Base-by-base conservation (phyloP, 768 basidiomycete species). In the Leccinellum luteum region DNA sequence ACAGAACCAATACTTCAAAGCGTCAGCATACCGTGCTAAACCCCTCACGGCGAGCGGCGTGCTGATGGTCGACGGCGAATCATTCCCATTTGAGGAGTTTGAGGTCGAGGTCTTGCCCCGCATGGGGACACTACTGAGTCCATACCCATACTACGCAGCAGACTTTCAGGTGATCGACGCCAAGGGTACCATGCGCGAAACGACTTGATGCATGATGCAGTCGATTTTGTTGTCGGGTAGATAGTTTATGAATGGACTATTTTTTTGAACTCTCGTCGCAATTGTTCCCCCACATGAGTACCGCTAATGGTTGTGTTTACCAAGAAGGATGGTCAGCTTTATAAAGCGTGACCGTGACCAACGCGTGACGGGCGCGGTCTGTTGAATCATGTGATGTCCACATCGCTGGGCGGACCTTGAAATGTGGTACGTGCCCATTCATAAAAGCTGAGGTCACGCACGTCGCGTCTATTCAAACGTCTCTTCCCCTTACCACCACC, bases 61-160 rank as follows among this genome's bases (percentile, higher is more conserved):
- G 62, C 65, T 94, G 17, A 76, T 87, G 14, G 77, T 95, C 17
- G 93, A 95, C 62, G 93, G 93, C 8, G 93, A 95, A 73, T 64
- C 74, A 5, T 87, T 82, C 64, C 88, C 88, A 10, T 88, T 89
- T 61, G 79, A 85, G 66, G 83, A 86, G 64, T 93, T 83, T 66
- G 81, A 89, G 62, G 84, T 94, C 3, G 90, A 93, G 69, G 85
- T 88, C 10, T 85, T 90, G 63, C 77, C 75, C n/a, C 80, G 81
- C 13, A 69, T 90, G 25, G 89, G 81, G 21, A 87, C 83, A 0
- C 68, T 90, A 28, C 72, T 91, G 12, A 90, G 88, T 64, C 82
- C 82, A 27, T 70, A 79, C 60, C 70, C 67, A 9, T 55, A 72
- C 58, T 91, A 87, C 60, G 83, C 80, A 13, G 78, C 79, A 0